Base-by-base conservation (phyloP, 2,329 filamentous ascomycete species). In the Apiospora rasikravindrae region DNA sequence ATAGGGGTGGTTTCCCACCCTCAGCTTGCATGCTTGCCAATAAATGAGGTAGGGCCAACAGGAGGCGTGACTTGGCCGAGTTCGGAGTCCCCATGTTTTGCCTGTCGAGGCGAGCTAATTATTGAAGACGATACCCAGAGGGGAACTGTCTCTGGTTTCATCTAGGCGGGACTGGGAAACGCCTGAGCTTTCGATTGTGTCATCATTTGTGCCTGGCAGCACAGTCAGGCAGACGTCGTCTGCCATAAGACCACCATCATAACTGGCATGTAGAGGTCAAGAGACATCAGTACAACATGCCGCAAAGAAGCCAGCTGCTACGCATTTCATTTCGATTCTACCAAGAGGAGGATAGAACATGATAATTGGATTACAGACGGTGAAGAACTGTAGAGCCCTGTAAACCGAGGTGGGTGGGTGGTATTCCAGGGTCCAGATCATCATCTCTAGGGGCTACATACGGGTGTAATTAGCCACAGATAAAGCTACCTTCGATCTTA, bases 341-440 rank as follows among this genome's bases (percentile, higher is more conserved):
- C 49, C n/a, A 3, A 11, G n/a, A n/a, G 10, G 49, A 24, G 24
- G 5, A 26, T 51, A 51, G n/a, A n/a, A 51, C 11, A 51, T 8
- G 26, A 26, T 26, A 3, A 22, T 51, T 49, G 45, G 8, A 8
- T n/a, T 49, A n/a, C 45, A 49, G 22, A 19, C 45, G 16, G 45
- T n/a, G n/a, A 19, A 57, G 14, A 57, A 19, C 16, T 37, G 29
- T 16, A 61, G 7, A 61, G 53, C 53, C 37, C 53, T 11, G 16
- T 37, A 29, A 61, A 61, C 22, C 22, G 29, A 33, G 16, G 57
- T 61, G 33, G 53, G 53, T 61, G 29, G 29, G 29, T 37, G 40
- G 29, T 37, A 64, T 64, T 64, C 57, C 19, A 64, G 57, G 57
- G 57, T 64, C 57, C 57, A 64, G 33, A 64, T 33, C 57, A 64